Evolutionary conservation across 2,329 filamentous ascomycete genomes (phyloP), one percentile per base, ranked within the genome.

Genomic region (Dactylellina drechsleri): DNA sequence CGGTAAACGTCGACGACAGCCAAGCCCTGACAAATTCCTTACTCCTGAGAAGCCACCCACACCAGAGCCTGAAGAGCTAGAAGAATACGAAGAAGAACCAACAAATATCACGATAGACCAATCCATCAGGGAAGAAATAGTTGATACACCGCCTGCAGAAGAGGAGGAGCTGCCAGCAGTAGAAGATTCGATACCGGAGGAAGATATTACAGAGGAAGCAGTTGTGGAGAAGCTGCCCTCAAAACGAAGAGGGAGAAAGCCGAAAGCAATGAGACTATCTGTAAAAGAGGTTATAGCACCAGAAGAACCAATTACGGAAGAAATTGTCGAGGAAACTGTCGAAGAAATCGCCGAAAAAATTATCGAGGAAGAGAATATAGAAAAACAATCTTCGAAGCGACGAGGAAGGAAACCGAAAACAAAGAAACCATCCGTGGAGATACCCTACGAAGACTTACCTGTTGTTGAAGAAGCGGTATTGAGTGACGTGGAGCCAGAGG

Each of bases 1-100:
- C n/a, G 77, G 77, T 26, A 79, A 78, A 43, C 76, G 77, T 15
- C 70, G 56, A 15, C 62, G 78, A 12, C 77, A 78, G 45, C 77
- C 75, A 6, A 79, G 77, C 56, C 78, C 78, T 5, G 77, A 78
- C 53, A 77, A 65, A 60, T 74, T 78, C 57, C 49, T 77, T 28
- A 68, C 68, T 36, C 67, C 77, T 1, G 68, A 67, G 31, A 73
- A 75, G 50, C 47, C 23, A 41, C 45, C 73, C n/a, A 72, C 50
- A 18, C 71, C 54, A 1, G 52, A 61, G 20, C 58, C 54, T 13
- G 77, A 76, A 66, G 15, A 23, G 10, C 28, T n/a, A 13, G 76
- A 71, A 31, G 62, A 73, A 43, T 66, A 62, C 31, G 40, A 47
- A 18, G 15, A 40, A 7, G 28, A 57, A 13, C 26, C 3, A 45